phyloP scores from a whole-genome alignment of 129 eudicot species.

The Oenanthe sinensis region DNA sequence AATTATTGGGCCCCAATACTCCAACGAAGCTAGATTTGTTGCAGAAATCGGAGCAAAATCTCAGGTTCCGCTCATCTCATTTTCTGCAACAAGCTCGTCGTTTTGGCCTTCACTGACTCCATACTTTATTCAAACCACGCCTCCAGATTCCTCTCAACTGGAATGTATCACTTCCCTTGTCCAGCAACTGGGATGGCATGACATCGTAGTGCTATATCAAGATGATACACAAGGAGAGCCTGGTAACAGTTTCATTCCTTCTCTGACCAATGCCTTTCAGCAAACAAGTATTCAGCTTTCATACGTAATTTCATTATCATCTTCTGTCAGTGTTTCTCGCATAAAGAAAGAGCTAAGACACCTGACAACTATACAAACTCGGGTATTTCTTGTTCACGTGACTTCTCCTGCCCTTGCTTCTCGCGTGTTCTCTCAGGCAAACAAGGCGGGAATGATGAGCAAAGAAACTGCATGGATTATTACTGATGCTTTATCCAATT shows the following conservation, averaged over 20 bases:
- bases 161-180: constrained; percentile 18
- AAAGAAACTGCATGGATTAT: constrained; percentile 23
- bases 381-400: constrained; percentile 40
- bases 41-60: constrained; percentile 24
- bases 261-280: constrained; percentile 17
- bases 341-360: constrained; percentile 17
- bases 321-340: neutral
- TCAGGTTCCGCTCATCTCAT: constrained; percentile 33
- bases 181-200: constrained; percentile 21
- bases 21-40: constrained; percentile 11
- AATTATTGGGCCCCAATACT: constrained; percentile 23
- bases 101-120: neutral
- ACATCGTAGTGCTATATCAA: constrained; percentile 17
- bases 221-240: constrained; percentile 3
- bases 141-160: constrained; percentile 16
- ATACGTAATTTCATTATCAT: constrained; percentile 8
- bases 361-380: constrained; percentile 18
- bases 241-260: constrained; percentile 19
- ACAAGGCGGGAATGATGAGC: constrained; percentile 20
- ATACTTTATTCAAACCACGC: constrained; percentile 16
- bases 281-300: constrained; percentile 3
- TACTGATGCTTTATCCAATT: constrained; percentile 14
- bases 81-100: constrained; percentile 20
- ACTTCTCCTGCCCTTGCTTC: constrained; percentile 14
- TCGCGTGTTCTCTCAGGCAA: constrained; percentile 18